Evolutionary conservation across 192 early-diverging fungal genomes (phyloP), one percentile per base, ranked within the genome.

Genomic region (Dispira simplex): DNA sequence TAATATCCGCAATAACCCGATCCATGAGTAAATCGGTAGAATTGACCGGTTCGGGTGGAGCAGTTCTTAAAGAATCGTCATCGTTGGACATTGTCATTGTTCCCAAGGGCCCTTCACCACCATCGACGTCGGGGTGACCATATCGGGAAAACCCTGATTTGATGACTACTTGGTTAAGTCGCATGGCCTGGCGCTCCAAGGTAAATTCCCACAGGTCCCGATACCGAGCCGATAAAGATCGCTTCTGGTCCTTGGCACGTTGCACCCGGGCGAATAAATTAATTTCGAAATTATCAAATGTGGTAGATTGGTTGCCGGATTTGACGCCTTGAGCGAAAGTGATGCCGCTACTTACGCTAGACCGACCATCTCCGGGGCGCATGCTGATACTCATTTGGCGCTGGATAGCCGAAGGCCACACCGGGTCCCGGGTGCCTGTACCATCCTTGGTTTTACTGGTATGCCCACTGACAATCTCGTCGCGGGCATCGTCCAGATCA

Each of bases 131-230:
- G n/a, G n/a, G n/a, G n/a, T n/a, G n/a, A n/a, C 46, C 18, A 47
- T 18, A 18, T 18, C 11, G 11, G 46, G 46, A 47, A 18, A 47
- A 47, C 46, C 46, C 72, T 9, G 78, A 79, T 12, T 85, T 56
- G 0, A 86, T 79, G 11, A 79, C 72, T 8, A 87, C 70, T 51
- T 77, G 76, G 65, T 85, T 87, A 21, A 69, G 63, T 47, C 76
- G 73, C 18, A 91, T 74, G 16, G 82, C 86, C 21, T 77, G 76
- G 8, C 81, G 73, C 63, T 88, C 85, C 44, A 91, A 67, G n/a
- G 87, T 73, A 73, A 83, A 85, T 58, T 86, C 81, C 64, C 79
- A 79, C 11, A 72, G 64, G 46, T 77, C 73, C 20, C 53, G 62
- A 46, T 32, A 63, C 21, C 45, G 46, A 63, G 56, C 56, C 20